Evolutionary conservation across 495 filamentous ascomycete species (phyloP).

Genomic region (Trichoderma parareesei): DNA sequence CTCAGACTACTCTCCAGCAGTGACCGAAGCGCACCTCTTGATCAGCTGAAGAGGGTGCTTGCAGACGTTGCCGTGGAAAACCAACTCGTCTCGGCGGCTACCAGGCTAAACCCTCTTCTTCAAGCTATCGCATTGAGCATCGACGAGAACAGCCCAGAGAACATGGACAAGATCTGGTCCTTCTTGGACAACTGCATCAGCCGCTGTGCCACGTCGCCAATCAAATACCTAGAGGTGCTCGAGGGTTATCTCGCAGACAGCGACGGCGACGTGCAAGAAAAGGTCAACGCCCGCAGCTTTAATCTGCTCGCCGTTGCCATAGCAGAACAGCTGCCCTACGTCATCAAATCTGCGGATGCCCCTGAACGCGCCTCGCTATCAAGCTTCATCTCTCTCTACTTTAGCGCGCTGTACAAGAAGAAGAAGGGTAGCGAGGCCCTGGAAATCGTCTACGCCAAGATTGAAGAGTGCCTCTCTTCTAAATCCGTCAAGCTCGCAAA

Average conservation of each 20-base stretch:
- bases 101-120: conserved; percentile 47
- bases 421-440: not conserved
- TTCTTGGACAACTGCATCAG: conserved; percentile 77
- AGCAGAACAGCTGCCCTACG: conserved; percentile 70
- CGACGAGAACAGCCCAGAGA: conserved; percentile 11
- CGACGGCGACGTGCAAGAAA: conserved; percentile 28
- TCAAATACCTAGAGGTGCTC: conserved; percentile 61
- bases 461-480: not conserved
- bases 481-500: not conserved
- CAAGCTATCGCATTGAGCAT: conserved; percentile 31
- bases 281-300: conserved; percentile 15
- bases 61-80: conserved; percentile 43
- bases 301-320: conserved; percentile 55
- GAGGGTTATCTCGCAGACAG: conserved; percentile 23
- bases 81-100: conserved; percentile 35
- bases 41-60: conserved; percentile 38
- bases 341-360: conserved; percentile 40
- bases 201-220: conserved; percentile 58
- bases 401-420: conserved; percentile 24
- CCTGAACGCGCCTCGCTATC: conserved; percentile 34
- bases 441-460: not conserved
- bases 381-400: conserved; percentile 47
- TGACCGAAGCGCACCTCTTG: conserved; percentile 31
- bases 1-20: conserved; percentile 44
- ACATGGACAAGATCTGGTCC: conserved; percentile 31